These are phyloP conservation scores for Epichloe scottii DNA, from an alignment of 2,329 filamentous ascomycete genomes.

Conservation along the genomic window DNA sequence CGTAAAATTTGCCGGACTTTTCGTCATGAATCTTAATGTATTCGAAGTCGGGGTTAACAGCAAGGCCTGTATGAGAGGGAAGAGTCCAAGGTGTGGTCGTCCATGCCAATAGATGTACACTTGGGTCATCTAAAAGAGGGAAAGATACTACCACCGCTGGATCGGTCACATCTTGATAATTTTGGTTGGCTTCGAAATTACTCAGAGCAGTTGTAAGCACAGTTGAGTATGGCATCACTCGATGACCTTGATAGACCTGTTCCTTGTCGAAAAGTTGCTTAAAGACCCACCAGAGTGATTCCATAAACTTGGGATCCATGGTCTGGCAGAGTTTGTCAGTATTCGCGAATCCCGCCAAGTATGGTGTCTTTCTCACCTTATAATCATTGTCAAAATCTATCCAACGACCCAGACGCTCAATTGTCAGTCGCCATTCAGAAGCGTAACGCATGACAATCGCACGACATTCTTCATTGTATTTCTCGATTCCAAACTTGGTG, in stretches of 20 bases:
- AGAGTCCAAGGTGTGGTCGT: conserved; percentile 83
- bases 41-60: conserved; percentile 70
- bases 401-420: conserved; percentile 85
- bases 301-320: conserved; percentile 94
- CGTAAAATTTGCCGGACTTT: conserved; percentile 68
- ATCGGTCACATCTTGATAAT: conserved; percentile 87
- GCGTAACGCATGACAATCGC: conserved; percentile 90
- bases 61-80: conserved; percentile 67
- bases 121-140: conserved; percentile 64
- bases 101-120: conserved; percentile 70
- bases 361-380: conserved; percentile 43
- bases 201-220: conserved; percentile 79
- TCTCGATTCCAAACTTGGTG: conserved; percentile 69
- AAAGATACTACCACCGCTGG: conserved; percentile 83
- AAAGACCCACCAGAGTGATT: conserved; percentile 94
- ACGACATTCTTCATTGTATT: conserved; percentile 85
- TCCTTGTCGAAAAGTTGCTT: conserved; percentile 86
- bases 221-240: conserved; percentile 92
- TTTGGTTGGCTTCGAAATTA: conserved; percentile 89
- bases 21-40: conserved; percentile 82
- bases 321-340: conserved; percentile 37
- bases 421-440: conserved; percentile 73
- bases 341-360: not conserved
- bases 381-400: conserved; percentile 98
- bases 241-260: conserved; percentile 77